Conservation (phyloP, 2,329 filamentous ascomycete genomes). For the Aspergillus sp. region DNA sequence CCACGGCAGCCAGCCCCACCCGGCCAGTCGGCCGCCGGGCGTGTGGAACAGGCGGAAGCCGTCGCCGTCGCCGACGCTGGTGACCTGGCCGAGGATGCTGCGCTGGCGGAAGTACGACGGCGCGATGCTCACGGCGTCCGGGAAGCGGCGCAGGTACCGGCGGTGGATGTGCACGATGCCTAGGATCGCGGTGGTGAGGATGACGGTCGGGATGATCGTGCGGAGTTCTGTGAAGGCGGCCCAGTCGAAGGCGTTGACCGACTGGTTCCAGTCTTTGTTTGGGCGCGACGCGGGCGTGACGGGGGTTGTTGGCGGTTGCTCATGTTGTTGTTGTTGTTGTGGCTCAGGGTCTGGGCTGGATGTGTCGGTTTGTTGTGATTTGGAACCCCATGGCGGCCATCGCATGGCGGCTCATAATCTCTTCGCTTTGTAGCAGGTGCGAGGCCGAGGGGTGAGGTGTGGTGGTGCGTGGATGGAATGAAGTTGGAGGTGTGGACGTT, state of each 20-base stretch:
- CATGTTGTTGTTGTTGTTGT: conserved; percentile 9
- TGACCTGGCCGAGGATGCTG: conserved; percentile 81
- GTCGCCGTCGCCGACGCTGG: conserved; percentile 93
- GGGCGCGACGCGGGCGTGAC: conserved; percentile 7
- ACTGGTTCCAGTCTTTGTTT: conserved; percentile 39
- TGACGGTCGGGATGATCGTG: conserved; percentile 36
- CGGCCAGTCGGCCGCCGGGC: conserved; percentile 79
- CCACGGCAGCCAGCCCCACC: conserved; percentile 86
- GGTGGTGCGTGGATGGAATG: background rate
- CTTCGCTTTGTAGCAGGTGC: background rate
- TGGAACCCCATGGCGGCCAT: conserved; percentile 50
- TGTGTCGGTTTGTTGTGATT: conserved; percentile 21
- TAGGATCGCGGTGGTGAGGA: conserved; percentile 40
- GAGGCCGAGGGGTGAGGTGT: background rate
- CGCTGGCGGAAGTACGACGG: conserved; percentile 72
- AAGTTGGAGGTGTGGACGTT: background rate
- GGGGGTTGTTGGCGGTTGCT: conserved; percentile 5
- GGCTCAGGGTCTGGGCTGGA: conserved; percentile 21
- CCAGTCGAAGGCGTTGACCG: conserved; percentile 44
- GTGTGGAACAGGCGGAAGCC: conserved; percentile 95
- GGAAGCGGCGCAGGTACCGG: conserved; percentile 76
- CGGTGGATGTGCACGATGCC: conserved; percentile 35
- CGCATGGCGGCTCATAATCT: conserved; percentile 42
- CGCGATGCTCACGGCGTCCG: conserved; percentile 71
- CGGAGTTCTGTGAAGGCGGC: conserved; percentile 34